phyloP scores from a whole-genome alignment of 2,329 filamentous ascomycete genomes.

The Claviceps cyperi region DNA sequence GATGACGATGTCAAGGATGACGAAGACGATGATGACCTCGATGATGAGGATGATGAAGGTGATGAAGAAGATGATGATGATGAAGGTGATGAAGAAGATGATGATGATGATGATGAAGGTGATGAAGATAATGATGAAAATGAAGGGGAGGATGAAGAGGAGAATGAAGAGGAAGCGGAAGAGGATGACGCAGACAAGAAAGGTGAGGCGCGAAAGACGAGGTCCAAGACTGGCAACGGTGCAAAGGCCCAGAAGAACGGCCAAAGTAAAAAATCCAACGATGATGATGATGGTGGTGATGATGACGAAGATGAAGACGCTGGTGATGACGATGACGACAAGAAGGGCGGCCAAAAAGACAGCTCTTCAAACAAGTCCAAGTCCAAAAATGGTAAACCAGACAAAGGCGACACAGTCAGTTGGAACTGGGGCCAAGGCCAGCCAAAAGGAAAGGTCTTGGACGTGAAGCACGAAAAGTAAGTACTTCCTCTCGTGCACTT shows the following conservation, averaged over 20 bases:
- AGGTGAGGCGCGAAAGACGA: background rate
- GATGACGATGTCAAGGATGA: conserved; percentile 3
- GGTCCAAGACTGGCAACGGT: background rate
- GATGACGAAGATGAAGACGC: background rate
- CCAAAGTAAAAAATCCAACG: background rate
- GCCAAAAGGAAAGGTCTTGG: conserved; percentile 28
- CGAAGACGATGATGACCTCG: conserved; percentile 1
- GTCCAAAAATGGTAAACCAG: conserved; percentile 14
- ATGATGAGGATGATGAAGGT: conserved; percentile 1
- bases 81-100: background rate
- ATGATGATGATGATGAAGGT: conserved; percentile 3
- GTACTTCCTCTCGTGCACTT: conserved; percentile 3
- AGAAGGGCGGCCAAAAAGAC: background rate
- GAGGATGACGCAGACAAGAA: background rate
- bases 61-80: conserved; percentile 4
- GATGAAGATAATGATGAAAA: no score
- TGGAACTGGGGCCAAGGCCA: conserved; percentile 32
- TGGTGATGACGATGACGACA: background rate
- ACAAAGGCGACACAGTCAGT: conserved; percentile 28
- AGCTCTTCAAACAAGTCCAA: conserved; percentile 4
- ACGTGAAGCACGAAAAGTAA: conserved; percentile 28
- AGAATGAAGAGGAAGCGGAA: conserved; percentile 1
- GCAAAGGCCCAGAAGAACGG: background rate
- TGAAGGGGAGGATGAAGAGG: conserved; percentile 1
- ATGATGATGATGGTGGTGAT: background rate